Percentiles rank a stretch among this genome's conserved stretches.
phyloP scores from a whole-genome alignment of 1,284 basidiomycete genomes.

The Irpex lacteus region DNA sequence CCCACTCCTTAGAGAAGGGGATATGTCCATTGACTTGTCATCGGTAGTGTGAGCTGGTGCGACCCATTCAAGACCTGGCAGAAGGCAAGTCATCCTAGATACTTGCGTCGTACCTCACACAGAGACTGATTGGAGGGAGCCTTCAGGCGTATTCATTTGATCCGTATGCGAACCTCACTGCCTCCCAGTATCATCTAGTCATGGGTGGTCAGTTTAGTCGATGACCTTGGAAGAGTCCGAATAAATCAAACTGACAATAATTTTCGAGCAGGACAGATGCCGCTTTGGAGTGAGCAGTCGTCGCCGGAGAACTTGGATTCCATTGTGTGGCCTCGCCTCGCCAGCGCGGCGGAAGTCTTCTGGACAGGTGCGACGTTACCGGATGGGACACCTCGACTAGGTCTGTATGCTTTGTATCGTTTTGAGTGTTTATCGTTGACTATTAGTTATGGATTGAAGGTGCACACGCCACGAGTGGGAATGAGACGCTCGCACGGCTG shows the following conservation, averaged over 20 bases:
- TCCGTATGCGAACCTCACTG: constrained; percentile 55
- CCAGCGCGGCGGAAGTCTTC: constrained; percentile 74
- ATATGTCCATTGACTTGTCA: neutral
- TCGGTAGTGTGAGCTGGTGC: constrained; percentile 51
- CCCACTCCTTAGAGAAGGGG: neutral
- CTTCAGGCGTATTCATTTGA: constrained; percentile 62
- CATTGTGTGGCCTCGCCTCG: constrained; percentile 76
- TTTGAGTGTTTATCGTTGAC: neutral
- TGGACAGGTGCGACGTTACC: constrained; percentile 60
- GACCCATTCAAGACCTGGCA: constrained; percentile 78
- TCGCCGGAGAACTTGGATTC: constrained; percentile 67
- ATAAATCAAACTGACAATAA: neutral
- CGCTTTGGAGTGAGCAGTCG: constrained; percentile 78
- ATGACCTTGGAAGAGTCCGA: neutral
- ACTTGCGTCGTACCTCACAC: neutral
- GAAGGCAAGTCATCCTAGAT: constrained; percentile 28
- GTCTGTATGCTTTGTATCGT: constrained; percentile 8
- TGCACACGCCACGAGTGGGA: constrained; percentile 40
- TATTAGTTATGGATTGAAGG: constrained; percentile 8
- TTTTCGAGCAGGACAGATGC: constrained; percentile 42
- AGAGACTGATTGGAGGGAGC: neutral
- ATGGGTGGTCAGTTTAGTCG: constrained; percentile 49
- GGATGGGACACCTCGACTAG: constrained; percentile 21
- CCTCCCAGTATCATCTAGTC: constrained; percentile 46
- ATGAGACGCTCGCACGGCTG: constrained; percentile 66